Percentiles rank a stretch among this genome's conserved stretches.
phyloP scores from a whole-genome alignment of 108 stramenopile species.

The Cyclotella cryptica region DNA sequence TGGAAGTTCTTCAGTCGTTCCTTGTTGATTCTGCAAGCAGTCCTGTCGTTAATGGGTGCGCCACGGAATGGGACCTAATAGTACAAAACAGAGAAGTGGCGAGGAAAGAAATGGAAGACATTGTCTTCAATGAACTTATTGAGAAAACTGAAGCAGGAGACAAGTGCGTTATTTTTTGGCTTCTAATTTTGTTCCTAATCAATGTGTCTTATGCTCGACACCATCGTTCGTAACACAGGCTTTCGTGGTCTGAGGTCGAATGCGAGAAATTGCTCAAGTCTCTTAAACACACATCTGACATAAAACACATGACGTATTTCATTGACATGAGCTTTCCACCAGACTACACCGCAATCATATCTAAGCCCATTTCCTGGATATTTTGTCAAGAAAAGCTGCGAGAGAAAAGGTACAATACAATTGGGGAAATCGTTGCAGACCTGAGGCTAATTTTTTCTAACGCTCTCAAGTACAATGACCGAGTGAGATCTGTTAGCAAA shows the following conservation, averaged over 20 bases:
- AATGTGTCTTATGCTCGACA: too few species aligned
- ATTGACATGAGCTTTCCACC: constrained; percentile 69
- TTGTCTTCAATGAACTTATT: constrained; percentile 75
- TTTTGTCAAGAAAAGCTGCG: constrained; percentile 66
- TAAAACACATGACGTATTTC: constrained; percentile 76
- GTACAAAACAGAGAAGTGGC: constrained; percentile 69
- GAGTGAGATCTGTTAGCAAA: constrained; percentile 54
- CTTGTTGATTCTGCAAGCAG: constrained; percentile 54
- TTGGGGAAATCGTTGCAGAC: constrained; percentile 75
- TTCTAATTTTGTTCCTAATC: neutral
- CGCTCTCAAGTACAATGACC: constrained; percentile 84
- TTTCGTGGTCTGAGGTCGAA: constrained; percentile 81
- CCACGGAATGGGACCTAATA: constrained; percentile 77
- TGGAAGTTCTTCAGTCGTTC: constrained; percentile 68
- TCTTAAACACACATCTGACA: constrained; percentile 77
- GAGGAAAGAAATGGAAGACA: constrained; percentile 81
- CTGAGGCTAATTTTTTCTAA: constrained; percentile 86
- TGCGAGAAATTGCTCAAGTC: constrained; percentile 85
- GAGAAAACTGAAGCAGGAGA: constrained; percentile 78
- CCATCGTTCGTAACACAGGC: constrained; percentile 24
- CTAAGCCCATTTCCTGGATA: constrained; percentile 88
- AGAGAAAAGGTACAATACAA: constrained; percentile 73
- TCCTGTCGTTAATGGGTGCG: constrained; percentile 55
- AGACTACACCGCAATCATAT: constrained; percentile 83
- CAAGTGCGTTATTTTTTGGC: constrained; percentile 8